A percentile compares a stretch with the other conserved stretches of the same genome.
Conservation (phyloP, 495 filamentous ascomycete genomes). For the Xylaria venustula region DNA sequence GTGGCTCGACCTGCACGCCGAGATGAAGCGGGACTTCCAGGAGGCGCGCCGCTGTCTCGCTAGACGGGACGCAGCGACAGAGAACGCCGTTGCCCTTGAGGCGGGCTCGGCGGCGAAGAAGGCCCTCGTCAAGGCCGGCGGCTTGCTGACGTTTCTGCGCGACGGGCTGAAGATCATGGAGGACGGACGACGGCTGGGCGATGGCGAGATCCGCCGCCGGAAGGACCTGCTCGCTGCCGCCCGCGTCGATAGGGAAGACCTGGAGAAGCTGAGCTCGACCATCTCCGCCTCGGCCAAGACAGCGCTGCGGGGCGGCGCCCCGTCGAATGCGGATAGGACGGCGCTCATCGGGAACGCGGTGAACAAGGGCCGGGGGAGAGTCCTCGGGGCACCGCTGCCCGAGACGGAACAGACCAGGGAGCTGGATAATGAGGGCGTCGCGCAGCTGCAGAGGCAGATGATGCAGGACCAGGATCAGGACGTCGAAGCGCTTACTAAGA, state of each 20-base stretch:
- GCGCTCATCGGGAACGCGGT: conserved; percentile 34
- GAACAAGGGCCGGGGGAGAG: conserved; percentile 52
- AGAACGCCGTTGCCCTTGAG: conserved; percentile 60
- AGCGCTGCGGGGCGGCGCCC: conserved; percentile 18
- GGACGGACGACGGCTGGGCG: conserved; percentile 56
- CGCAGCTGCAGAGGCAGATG: conserved; percentile 79
- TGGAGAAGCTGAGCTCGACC: conserved; percentile 77
- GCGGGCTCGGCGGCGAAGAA: conserved; percentile 79
- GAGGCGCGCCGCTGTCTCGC: conserved; percentile 76
- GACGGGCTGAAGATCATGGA: conserved; percentile 63
- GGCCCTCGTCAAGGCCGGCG: conserved; percentile 70
- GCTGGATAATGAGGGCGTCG: conserved; percentile 83
- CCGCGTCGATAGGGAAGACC: conserved; percentile 77
- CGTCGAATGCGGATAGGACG: conserved; percentile 28
- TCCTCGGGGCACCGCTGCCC: conserved; percentile 71
- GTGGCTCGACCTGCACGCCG: conserved; percentile 84
- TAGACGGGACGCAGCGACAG: conserved; percentile 67
- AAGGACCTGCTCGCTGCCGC: conserved; percentile 76
- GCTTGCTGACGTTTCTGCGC: conserved; percentile 65
- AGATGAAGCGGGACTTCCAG: conserved; percentile 80
- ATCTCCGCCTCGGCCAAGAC: conserved; percentile 51
- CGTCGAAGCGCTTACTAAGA: conserved; percentile 71
- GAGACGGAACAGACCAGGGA: conserved; percentile 88
- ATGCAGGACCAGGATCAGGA: conserved; percentile 85
- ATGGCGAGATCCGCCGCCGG: conserved; percentile 82